Conservation (phyloP, 1,284 basidiomycete species). For the Fomitopsis schrenkii region DNA sequence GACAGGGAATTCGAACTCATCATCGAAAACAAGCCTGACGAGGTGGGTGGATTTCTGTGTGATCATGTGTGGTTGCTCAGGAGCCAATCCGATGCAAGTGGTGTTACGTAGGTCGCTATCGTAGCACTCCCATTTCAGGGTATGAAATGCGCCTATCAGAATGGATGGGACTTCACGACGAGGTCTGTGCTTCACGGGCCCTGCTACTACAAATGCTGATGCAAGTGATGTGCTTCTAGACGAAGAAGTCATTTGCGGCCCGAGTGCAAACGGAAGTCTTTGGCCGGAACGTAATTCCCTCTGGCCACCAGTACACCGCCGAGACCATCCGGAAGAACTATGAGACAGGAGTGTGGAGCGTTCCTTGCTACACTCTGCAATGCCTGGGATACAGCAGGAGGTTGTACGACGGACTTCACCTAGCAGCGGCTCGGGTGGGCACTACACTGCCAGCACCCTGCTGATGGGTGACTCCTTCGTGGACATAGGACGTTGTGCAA, state of each 20-base stretch:
- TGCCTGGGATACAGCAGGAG: conserved; percentile 25
- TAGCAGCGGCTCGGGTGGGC: conserved; percentile 3
- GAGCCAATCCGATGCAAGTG: conserved; percentile 14
- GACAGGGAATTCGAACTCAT: conserved; percentile 2
- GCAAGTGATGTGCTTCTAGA: not conserved
- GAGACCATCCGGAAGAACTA: conserved; percentile 18
- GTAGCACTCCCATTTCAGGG: conserved; percentile 13
- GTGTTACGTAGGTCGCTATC: conserved; percentile 25
- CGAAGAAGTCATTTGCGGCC: not conserved
- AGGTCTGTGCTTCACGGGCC: conserved; percentile 8
- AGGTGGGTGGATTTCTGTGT: conserved; percentile 10
- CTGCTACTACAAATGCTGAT: not conserved
- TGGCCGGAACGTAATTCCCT: not conserved
- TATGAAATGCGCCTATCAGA: conserved; percentile 26
- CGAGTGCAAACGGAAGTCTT: not conserved
- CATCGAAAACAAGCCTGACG: not conserved
- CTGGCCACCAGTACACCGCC: not conserved
- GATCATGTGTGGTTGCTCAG: not conserved
- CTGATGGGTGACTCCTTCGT: too few species aligned
- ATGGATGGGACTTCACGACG: conserved; percentile 25
- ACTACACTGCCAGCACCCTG: too few species aligned
- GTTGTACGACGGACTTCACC: conserved; percentile 9
- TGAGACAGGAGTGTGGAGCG: conserved; percentile 24
- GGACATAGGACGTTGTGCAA: too few species aligned
- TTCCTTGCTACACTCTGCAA: conserved; percentile 27